Evolutionary conservation across 2,329 filamentous ascomycete species (phyloP).

Genomic region (Penicillium corylophilum): DNA sequence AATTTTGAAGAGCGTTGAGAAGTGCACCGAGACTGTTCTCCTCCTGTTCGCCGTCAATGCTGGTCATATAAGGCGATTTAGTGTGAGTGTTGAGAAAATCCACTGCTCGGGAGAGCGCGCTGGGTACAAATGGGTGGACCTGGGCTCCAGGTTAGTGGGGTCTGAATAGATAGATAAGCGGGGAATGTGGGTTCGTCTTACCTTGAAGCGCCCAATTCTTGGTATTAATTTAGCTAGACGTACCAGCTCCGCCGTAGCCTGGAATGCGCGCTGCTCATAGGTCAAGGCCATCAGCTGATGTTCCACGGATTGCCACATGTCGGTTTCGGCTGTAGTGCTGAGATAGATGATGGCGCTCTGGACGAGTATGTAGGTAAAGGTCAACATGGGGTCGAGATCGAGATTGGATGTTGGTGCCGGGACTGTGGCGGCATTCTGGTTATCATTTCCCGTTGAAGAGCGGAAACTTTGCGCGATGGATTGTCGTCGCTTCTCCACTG

Average conservation of each 20-base stretch:
- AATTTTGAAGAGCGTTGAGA: neutral
- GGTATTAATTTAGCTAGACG: too few relatives aligned
- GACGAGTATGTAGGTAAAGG: too few relatives aligned
- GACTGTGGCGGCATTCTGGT: neutral
- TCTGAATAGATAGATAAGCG: neutral
- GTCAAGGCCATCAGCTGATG: too few relatives aligned
- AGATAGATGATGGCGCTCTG: too few relatives aligned
- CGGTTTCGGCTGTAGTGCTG: too few relatives aligned
- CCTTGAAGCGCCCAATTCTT: neutral
- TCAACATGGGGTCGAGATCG: too few relatives aligned
- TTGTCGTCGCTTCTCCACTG: neutral
- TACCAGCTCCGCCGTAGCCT: too few relatives aligned
- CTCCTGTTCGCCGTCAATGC: neutral
- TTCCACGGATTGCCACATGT: too few relatives aligned
- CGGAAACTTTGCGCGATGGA: neutral
- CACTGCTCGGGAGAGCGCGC: neutral
- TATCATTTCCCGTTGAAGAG: neutral
- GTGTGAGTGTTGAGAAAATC: neutral
- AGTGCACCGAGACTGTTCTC: neutral
- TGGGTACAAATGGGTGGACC: slow-evolving; percentile 5
- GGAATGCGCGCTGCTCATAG: too few relatives aligned
- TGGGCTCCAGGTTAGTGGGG: neutral
- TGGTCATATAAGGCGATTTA: neutral
- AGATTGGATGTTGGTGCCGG: neutral
- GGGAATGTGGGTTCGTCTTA: neutral